Evolutionary conservation across 495 filamentous ascomycete genomes (phyloP).

Genomic region (Staphylotrichum tortipilum): DNA sequence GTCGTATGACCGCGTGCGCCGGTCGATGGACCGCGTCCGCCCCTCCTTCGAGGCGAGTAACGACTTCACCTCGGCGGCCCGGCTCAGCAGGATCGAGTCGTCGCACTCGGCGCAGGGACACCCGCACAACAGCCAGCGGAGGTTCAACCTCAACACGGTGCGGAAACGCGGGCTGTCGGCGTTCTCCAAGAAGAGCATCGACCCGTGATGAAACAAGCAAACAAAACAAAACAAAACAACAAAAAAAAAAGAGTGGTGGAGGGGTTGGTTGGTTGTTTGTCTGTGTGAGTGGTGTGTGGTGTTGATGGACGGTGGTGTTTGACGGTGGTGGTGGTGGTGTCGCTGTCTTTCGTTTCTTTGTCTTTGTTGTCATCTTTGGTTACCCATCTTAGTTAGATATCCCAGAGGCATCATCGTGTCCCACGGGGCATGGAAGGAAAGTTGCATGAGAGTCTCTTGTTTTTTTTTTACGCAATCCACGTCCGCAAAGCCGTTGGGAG

Average conservation of each 20-base stretch:
- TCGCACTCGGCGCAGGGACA: conserved; percentile 39
- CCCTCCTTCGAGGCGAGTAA: conserved; percentile 76
- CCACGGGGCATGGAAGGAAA: background rate
- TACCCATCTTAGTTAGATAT: conserved; percentile 10
- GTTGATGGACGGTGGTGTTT: background rate
- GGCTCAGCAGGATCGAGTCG: conserved; percentile 76
- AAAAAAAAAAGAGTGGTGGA: too few species aligned
- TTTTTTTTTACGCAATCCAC: background rate
- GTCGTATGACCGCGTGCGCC: conserved; percentile 68
- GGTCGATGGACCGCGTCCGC: conserved; percentile 64
- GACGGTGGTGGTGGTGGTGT: background rate
- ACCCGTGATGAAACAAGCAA: conserved; percentile 18
- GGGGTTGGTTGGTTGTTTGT: too few species aligned
- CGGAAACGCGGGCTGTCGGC: conserved; percentile 30
- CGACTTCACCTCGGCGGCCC: conserved; percentile 83
- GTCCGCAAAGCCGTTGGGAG: background rate
- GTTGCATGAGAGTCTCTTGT: conserved; percentile 4
- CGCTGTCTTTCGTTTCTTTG: background rate
- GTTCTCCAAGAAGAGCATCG: conserved; percentile 30
- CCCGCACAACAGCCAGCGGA: conserved; percentile 13
- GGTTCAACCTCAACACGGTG: conserved; percentile 28
- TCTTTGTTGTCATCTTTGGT: background rate
- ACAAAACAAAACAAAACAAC: too few species aligned
- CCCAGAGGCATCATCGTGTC: conserved; percentile 4
- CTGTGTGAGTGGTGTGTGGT: background rate